Percentiles rank a stretch among this genome's conserved stretches.
Evolutionary conservation across 1,284 basidiomycete genomes (phyloP).

Genomic region (Phlebopus sp.): DNA sequence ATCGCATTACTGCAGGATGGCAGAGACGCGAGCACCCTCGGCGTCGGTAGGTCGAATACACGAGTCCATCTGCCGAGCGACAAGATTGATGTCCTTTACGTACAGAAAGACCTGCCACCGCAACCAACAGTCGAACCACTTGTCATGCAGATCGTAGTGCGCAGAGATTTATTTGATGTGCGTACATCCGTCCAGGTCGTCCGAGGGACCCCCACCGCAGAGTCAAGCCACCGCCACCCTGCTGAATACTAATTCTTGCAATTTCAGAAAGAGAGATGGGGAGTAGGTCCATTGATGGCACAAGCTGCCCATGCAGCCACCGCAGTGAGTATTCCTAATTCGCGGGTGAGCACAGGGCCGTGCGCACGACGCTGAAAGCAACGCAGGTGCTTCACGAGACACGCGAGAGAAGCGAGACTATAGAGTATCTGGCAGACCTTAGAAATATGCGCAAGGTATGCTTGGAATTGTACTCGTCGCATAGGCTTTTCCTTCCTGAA

Average conservation of each 20-base stretch:
- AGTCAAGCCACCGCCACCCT: neutral
- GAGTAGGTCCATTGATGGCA: slow-evolving; percentile 53
- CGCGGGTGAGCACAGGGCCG: too few relatives aligned
- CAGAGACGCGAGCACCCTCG: too few relatives aligned
- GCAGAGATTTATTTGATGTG: slow-evolving; percentile 43
- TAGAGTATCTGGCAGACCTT: slow-evolving; percentile 40
- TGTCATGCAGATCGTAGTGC: slow-evolving; percentile 46
- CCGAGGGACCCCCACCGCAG: neutral
- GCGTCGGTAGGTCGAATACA: too few relatives aligned
- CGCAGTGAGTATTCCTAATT: slow-evolving; percentile 32
- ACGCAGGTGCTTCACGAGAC: slow-evolving; percentile 40
- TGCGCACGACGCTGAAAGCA: neutral
- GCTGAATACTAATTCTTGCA: slow-evolving; percentile 5
- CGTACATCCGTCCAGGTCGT: slow-evolving; percentile 12
- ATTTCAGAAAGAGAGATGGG: slow-evolving; percentile 44
- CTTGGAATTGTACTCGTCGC: neutral
- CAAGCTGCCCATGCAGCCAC: slow-evolving; percentile 53
- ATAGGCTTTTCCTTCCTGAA: slow-evolving; percentile 9
- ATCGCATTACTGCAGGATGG: too few relatives aligned
- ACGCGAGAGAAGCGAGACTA: slow-evolving; percentile 38
- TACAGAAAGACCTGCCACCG: neutral
- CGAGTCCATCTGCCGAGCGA: neutral
- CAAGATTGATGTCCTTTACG: neutral
- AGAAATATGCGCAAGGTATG: slow-evolving; percentile 41
- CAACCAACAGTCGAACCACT: slow-evolving; percentile 24